Evolutionary conservation across 331 rosid genomes (phyloP).

Genomic region (Arachis monticola): DNA sequence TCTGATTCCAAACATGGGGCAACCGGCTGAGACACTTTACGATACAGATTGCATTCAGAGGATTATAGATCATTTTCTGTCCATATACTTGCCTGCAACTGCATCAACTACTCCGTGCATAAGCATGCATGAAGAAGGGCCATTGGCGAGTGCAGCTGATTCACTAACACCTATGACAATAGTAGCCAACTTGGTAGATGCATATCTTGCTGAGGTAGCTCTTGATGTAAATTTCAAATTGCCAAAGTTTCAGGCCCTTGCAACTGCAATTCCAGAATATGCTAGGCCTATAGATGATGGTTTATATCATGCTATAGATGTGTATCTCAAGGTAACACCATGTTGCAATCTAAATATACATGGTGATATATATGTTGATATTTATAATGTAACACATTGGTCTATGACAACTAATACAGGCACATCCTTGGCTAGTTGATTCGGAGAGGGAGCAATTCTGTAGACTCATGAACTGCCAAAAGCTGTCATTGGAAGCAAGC

Average conservation of each 20-base stretch:
- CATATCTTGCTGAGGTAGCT: constrained; percentile 88
- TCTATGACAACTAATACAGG: constrained; percentile 49
- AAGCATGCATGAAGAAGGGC: constrained; percentile 52
- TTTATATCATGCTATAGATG: constrained; percentile 86
- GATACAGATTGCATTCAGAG: constrained; percentile 87
- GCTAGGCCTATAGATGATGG: constrained; percentile 86
- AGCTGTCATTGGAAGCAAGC: constrained; percentile 95
- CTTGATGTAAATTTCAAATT: constrained; percentile 88
- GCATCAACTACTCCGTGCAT: constrained; percentile 53
- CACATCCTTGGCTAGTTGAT: constrained; percentile 92
- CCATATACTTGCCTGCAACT: constrained; percentile 48
- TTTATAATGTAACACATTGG: constrained; percentile 9
- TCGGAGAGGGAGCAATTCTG: constrained; percentile 93
- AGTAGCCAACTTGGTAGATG: constrained; percentile 84
- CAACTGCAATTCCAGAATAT: constrained; percentile 78
- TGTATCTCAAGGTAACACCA: constrained; percentile 80
- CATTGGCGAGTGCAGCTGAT: constrained; percentile 51
- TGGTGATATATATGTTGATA: neutral
- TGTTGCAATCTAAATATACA: neutral
- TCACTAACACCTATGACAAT: constrained; percentile 61
- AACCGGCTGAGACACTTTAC: constrained; percentile 86
- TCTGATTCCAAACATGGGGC: constrained; percentile 79
- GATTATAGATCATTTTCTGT: constrained; percentile 76
- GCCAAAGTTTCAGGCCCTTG: constrained; percentile 75
- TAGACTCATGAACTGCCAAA: constrained; percentile 91